These are phyloP conservation scores for Aspergillus asperescens DNA, from an alignment of 495 filamentous ascomycete genomes.

Conservation along the genomic window DNA sequence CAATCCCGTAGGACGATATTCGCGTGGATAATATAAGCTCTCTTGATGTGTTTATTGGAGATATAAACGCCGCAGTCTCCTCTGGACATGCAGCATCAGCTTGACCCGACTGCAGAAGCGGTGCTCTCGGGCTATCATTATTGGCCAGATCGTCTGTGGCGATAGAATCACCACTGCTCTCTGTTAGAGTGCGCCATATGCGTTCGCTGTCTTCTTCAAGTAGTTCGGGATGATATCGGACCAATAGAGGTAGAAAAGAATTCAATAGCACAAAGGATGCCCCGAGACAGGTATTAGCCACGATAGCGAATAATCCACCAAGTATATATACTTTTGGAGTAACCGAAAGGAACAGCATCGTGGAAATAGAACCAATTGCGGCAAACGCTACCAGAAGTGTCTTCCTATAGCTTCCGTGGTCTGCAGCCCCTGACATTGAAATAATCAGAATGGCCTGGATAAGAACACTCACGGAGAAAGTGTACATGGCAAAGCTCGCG, in stretches of 20 bases:
- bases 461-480: constrained; percentile 86
- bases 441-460: constrained; percentile 86
- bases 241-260: constrained; percentile 75
- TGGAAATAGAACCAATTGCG: constrained; percentile 69
- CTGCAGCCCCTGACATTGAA: constrained; percentile 91
- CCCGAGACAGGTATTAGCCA: constrained; percentile 86
- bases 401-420: constrained; percentile 92
- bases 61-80: constrained; percentile 12
- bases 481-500: constrained; percentile 97
- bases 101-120: constrained; percentile 23
- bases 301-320: constrained; percentile 74
- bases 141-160: not conserved
- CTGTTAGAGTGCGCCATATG: not conserved
- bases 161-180: not conserved
- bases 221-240: constrained; percentile 64
- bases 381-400: constrained; percentile 77
- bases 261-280: constrained; percentile 83
- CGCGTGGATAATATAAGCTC: constrained; percentile 72
- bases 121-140: constrained; percentile 31
- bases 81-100: not conserved
- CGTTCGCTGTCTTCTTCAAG: constrained; percentile 12
- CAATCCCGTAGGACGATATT: constrained; percentile 86
- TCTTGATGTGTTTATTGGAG: constrained; percentile 38
- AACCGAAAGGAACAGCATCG: constrained; percentile 85
- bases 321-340: constrained; percentile 68